phyloP scores from a whole-genome alignment of 2,329 filamentous ascomycete genomes.

The Venturia pyrina region DNA sequence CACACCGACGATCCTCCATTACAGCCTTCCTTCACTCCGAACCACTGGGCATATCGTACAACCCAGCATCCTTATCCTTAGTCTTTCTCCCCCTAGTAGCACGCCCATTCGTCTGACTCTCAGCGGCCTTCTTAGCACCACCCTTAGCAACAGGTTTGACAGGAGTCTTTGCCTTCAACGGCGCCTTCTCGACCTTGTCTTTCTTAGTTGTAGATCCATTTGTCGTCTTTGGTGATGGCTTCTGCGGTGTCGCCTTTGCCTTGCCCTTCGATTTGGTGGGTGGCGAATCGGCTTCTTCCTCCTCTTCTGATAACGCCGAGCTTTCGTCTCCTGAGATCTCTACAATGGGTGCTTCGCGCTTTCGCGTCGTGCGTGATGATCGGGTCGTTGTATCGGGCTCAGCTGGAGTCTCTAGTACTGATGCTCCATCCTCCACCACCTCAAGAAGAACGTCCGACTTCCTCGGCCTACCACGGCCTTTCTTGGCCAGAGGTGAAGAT shows the following conservation, averaged over 20 bases:
- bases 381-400: neutral
- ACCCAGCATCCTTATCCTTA: neutral
- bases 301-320: neutral
- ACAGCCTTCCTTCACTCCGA: neutral
- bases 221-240: neutral
- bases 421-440: too few species aligned
- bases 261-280: neutral
- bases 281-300: neutral
- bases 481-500: neutral
- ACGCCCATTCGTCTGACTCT: neutral
- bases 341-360: neutral
- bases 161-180: neutral
- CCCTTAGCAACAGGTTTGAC: neutral
- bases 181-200: neutral
- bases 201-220: neutral
- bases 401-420: neutral
- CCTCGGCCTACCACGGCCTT: too few species aligned
- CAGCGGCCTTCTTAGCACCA: neutral
- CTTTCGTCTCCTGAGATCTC: neutral
- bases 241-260: neutral
- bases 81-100: neutral
- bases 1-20: neutral
- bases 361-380: neutral
- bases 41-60: neutral
- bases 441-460: too few species aligned